Evolutionary conservation across 1,284 basidiomycete species (phyloP), one percentile per base, ranked within the genome.

Genomic region (Ganoderma resinaceum): DNA sequence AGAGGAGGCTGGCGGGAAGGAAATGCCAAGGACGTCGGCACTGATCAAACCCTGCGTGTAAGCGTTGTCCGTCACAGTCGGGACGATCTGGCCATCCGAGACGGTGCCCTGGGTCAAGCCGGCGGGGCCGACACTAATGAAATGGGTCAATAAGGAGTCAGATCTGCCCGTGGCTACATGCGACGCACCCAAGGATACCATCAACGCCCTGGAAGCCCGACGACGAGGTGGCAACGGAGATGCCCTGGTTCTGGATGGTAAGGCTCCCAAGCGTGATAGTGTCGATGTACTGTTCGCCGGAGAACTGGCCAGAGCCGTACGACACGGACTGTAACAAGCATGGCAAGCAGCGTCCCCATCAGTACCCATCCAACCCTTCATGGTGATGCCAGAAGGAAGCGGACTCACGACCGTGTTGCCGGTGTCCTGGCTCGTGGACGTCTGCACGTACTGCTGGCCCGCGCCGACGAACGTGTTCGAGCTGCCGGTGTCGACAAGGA

Each of bases 381-480:
- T n/a, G n/a, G 35, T 5, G 38, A 18, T 4, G 14, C 8, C n/a
- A 2, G 5, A 31, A 23, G 42, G 8, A 49, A n/a, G 14, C 14
- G 11, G 14, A 61, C 49, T 16, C 33, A 70, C 71, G 18, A 72
- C 66, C 1, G 42, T 2, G 5, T 70, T 52, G 3, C 31, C 26
- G n/a, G 64, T 66, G 31, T 42, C 33, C 78, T 79, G 3, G 87
- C 87, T 66, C 67, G 66, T 38, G 75, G 73, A 69, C 86, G 89
- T 90, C 68, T 69, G 59, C 18, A 76, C 76, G 88, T 61, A 3
- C 75, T 16, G 11, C 62, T 77, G 80, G 6, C 26, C 61, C 20
- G 88, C 84, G 23, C 88, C 88, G 53, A 89, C 78, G 89, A 89
- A 90, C 9, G 87, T 90, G 78, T 88, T 88, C 26, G 87, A 87